Base-by-base conservation (phyloP, 495 filamentous ascomycete species). In the Elasticomyces elasticus region DNA sequence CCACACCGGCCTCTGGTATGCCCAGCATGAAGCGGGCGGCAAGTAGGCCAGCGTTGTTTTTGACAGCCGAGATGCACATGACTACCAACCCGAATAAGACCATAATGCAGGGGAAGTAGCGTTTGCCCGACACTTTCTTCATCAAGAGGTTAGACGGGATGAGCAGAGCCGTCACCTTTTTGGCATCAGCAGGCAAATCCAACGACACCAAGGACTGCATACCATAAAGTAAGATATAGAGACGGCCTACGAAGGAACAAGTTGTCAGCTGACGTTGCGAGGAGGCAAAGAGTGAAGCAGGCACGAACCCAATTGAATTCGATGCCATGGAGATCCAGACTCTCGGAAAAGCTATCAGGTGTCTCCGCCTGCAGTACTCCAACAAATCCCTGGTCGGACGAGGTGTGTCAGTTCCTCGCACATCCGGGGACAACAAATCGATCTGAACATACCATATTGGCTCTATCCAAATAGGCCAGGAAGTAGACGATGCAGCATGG, bases 401-500 rank as follows among this genome's bases (percentile, higher is more conserved):
- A 33, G 19, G 43, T 10, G 40, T 9, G 20, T 17, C 40, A 43
- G 30, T n/a, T n/a, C n/a, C n/a, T n/a, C n/a, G n/a, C n/a, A n/a
- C n/a, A n/a, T n/a, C n/a, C n/a, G n/a, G n/a, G n/a, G n/a, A n/a
- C n/a, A n/a, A n/a, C n/a, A n/a, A n/a, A n/a, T n/a, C n/a, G n/a
- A n/a, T n/a, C n/a, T n/a, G n/a, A n/a, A n/a, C n/a, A n/a, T n/a
- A n/a, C n/a, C n/a, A 52, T 10, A 42, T 53, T 53, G 7, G 37
- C 51, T 10, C 51, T n/a, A 45, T 53, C 51, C 5, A 55, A 27
- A 24, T 49, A 24, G 0, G 53, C 44, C 24, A 55, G 40, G 26
- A 55, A 55, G 26, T 38, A 41, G 43, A 55, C 23, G 15, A 55
- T 49, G 23, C 53, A 55, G 30, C 53, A 55, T 33, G 53, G 53